Base-by-base conservation (phyloP, 2,329 filamentous ascomycete species). In the Rhinocladiella similis region DNA sequence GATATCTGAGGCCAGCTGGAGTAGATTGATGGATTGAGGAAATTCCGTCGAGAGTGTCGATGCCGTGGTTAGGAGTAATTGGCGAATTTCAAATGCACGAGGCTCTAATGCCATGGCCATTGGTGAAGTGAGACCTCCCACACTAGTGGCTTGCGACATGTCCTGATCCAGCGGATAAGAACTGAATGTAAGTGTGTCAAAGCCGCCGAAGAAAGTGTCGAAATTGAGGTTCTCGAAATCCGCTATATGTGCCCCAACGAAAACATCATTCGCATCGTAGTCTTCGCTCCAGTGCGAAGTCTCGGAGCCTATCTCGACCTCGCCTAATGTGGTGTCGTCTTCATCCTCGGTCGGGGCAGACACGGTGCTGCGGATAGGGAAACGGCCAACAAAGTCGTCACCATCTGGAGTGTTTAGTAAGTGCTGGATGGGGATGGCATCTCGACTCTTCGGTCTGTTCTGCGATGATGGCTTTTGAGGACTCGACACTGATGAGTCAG, bases 381-480 rank as follows among this genome's bases (percentile, higher is more conserved):
- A 63, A 10, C 47, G 57, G 16, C 42, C 52, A n/a, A 39, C 43
- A 39, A 63, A 54, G 16, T 59, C 60, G 33, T 63, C 60, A 13
- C 47, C 59, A 14, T 48, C 55, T 3, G 56, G 52, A 22, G 50
- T 54, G 20, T 63, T 63, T 0, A 63, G 58, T 25, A 63, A 43
- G 45, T 60, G 57, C 22, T 60, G 57, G 36, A 63, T 63, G 5
- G 60, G 53, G 29, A 63, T 63, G 3, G 60, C 60, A 36, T 63
- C 57, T 18, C 60, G 60, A 43, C 60, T 61, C 19, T 47, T 54
- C 5, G 58, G 57, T 46, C 60, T 49, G 3, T 38, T 7, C 12
- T 33, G 45, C 4, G 59, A 39, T 36, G 60, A 19, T 46, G 13
- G 9, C 16, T 42, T 54, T 14, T 43, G 47, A 7, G 53, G 53